Evolutionary conservation across 306 rosid genomes (phyloP).

Genomic region (Fragaria iinumae): DNA sequence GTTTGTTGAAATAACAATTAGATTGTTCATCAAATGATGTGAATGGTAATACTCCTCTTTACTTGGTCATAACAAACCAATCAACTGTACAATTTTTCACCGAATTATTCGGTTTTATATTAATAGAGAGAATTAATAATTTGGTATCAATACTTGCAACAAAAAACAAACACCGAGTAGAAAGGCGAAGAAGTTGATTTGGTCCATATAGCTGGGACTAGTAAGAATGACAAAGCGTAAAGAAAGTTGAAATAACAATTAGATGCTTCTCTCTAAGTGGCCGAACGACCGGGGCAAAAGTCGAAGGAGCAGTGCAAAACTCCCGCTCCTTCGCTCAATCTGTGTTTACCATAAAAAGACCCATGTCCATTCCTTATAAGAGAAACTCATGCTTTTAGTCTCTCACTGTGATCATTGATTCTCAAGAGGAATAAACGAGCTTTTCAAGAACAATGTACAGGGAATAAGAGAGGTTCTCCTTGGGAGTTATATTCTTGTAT

Average conservation of each 20-base stretch:
- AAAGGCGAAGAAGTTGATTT: background rate
- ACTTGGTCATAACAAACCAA: background rate
- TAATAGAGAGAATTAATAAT: background rate
- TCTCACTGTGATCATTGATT: background rate
- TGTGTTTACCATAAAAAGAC: slow-evolving; percentile 7
- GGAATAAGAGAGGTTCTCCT: slow-evolving; percentile 3
- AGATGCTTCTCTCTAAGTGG: background rate
- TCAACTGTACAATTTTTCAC: background rate
- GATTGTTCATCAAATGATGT: no score
- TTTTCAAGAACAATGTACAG: background rate
- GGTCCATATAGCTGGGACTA: background rate
- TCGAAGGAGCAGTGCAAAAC: background rate
- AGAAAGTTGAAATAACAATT: background rate
- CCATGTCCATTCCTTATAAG: background rate
- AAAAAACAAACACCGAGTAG: background rate
- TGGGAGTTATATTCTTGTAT: background rate
- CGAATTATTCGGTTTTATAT: no score
- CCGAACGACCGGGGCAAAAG: slow-evolving; percentile 2
- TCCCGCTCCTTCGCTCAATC: slow-evolving; percentile 14
- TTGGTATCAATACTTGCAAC: background rate
- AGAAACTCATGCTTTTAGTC: background rate
- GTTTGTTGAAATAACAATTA: no score
- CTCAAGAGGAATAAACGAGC: no score
- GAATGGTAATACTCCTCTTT: background rate
- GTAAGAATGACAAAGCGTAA: slow-evolving; percentile 6